A percentile compares a stretch with the other conserved stretches of the same genome.
Conservation (phyloP, 75 land plant genomes). For the Chamaecyparis obtusa region DNA sequence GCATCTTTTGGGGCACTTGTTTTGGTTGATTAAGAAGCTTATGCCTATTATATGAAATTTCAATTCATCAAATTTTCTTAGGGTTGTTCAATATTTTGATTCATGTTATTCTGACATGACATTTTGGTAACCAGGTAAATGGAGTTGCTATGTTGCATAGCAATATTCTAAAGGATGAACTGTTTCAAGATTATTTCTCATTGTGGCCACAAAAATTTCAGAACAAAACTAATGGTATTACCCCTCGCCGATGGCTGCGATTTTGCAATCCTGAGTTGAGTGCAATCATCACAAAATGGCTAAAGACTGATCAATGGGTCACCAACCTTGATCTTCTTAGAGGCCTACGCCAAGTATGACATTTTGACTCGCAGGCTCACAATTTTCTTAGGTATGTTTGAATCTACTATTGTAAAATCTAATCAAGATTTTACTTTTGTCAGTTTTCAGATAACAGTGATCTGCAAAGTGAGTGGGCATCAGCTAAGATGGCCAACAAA, state of each 20-base stretch:
- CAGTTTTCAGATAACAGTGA: constrained; percentile 81
- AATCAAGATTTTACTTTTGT: not conserved
- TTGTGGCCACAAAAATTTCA: constrained; percentile 95
- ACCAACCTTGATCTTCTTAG: constrained; percentile 75
- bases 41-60: not conserved
- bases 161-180: constrained; percentile 70
- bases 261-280: constrained; percentile 95
- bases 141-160: constrained; percentile 96
- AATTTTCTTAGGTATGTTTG: not conserved
- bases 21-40: not conserved
- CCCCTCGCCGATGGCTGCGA: constrained; percentile 93
- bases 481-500: constrained; percentile 87
- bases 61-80: not conserved
- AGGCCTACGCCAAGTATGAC: constrained; percentile 48
- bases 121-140: constrained; percentile 68
- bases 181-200: constrained; percentile 84
- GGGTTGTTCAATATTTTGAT: not conserved
- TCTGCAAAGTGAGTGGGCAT: constrained; percentile 78
- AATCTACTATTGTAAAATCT: not conserved
- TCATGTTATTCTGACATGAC: not conserved
- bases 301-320: constrained; percentile 87
- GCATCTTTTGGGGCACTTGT: not conserved
- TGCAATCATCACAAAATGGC: constrained; percentile 82
- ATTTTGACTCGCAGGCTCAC: not conserved
- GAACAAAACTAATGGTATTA: constrained; percentile 98